phyloP scores from a whole-genome alignment of 495 filamentous ascomycete genomes.

The Aspergillus saccharolyticus region DNA sequence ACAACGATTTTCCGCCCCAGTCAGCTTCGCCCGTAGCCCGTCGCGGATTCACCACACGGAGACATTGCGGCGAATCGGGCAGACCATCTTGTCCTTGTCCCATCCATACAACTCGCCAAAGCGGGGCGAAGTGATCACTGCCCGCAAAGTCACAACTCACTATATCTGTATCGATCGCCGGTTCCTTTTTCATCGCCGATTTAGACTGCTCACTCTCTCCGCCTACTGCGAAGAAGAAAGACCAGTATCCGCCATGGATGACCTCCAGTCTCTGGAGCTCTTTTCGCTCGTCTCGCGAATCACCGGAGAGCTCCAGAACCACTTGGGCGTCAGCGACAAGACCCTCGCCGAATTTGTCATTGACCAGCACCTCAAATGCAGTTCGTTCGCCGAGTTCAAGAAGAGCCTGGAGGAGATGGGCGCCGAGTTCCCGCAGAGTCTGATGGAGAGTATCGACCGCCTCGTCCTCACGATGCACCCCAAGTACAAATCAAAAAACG shows the following conservation, averaged over 20 bases:
- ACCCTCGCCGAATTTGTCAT: slow-evolving; percentile 95
- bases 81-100: slow-evolving; percentile 11
- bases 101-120: slow-evolving; percentile 1
- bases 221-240: not conserved
- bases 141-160: too few relatives aligned
- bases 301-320: slow-evolving; percentile 88
- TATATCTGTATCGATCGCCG: too few relatives aligned
- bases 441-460: slow-evolving; percentile 87
- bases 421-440: slow-evolving; percentile 81
- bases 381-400: slow-evolving; percentile 62
- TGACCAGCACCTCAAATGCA: slow-evolving; percentile 75
- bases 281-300: slow-evolving; percentile 93
- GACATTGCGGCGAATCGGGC: not conserved
- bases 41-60: not conserved
- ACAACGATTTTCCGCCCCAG: slow-evolving; percentile 42
- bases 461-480: slow-evolving; percentile 88
- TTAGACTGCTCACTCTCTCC: not conserved
- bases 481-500: slow-evolving; percentile 57
- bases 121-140: too few relatives aligned
- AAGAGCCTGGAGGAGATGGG: slow-evolving; percentile 66
- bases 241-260: slow-evolving; percentile 60
- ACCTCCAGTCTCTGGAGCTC: slow-evolving; percentile 83
- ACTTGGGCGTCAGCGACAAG: slow-evolving; percentile 89
- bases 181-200: not conserved
- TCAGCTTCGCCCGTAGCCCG: slow-evolving; percentile 17